Conservation (phyloP, 2,329 filamentous ascomycete species). For the Penicillium sclerotigenum region DNA sequence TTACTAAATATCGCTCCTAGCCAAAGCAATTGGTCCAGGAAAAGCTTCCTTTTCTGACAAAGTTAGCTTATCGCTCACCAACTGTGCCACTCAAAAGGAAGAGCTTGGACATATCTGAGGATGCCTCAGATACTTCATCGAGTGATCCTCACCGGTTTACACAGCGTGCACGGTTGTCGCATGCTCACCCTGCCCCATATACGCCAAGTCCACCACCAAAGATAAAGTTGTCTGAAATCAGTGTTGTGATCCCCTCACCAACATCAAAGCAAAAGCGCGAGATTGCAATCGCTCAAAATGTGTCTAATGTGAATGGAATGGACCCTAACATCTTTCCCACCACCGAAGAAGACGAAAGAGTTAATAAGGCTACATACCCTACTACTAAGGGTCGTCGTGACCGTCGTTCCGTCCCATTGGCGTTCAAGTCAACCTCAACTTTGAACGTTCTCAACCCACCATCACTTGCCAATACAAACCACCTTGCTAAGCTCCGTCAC, state of each 20-base stretch:
- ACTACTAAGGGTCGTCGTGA: neutral
- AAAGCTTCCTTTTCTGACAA: conserved; percentile 4
- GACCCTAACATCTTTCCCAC: neutral
- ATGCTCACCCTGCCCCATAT: neutral
- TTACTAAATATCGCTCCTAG: neutral
- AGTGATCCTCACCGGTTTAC: neutral
- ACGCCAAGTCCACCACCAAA: neutral
- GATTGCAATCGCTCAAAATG: neutral
- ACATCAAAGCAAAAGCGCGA: neutral
- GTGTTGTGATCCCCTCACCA: conserved; percentile 4
- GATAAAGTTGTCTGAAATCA: neutral
- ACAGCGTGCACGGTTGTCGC: neutral
- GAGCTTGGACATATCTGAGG: neutral
- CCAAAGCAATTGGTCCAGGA: neutral
- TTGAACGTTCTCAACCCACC: neutral
- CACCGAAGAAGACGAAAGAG: neutral
- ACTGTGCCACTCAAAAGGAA: conserved; percentile 6
- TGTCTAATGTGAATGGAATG: neutral
- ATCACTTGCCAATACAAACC: neutral
- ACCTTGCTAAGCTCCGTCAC: neutral
- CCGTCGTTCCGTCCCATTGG: neutral
- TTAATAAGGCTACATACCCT: neutral
- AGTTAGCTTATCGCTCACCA: conserved; percentile 17
- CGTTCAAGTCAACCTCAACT: neutral
- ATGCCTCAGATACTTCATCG: neutral